A percentile compares a stretch with the other conserved stretches of the same genome.
Conservation (phyloP, 495 filamentous ascomycete species). For the Aspergillus haitiensis region DNA sequence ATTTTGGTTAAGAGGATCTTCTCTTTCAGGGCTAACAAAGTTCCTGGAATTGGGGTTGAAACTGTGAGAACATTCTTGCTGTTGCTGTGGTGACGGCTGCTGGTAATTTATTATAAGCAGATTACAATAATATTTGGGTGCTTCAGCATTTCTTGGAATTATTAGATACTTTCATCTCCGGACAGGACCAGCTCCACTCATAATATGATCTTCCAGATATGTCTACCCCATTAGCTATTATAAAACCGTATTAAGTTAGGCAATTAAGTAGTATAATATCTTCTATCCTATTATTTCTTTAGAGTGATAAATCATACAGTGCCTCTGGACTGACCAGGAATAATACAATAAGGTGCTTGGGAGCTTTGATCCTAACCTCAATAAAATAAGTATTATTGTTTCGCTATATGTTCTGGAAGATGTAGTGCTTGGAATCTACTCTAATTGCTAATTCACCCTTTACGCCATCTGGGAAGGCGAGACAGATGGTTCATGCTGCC, state of each 20-base stretch:
- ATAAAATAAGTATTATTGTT: too few species aligned
- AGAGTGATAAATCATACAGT: too few species aligned
- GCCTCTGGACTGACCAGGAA: neutral
- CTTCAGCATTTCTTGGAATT: slow-evolving; percentile 49
- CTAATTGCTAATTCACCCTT: slow-evolving; percentile 48
- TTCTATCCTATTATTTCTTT: too few species aligned
- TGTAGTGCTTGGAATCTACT: slow-evolving; percentile 48
- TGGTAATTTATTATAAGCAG: slow-evolving; percentile 33
- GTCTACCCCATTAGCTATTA: slow-evolving; percentile 37
- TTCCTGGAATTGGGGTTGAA: slow-evolving; percentile 47
- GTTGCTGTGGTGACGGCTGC: slow-evolving; percentile 46
- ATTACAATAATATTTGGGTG: slow-evolving; percentile 37
- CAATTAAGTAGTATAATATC: too few species aligned
- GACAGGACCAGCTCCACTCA: slow-evolving; percentile 20
- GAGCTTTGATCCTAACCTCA: too few species aligned
- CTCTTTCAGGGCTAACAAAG: neutral
- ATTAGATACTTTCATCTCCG: slow-evolving; percentile 44
- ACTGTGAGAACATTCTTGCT: slow-evolving; percentile 43
- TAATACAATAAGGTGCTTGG: slow-evolving; percentile 20
- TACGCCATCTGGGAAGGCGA: slow-evolving; percentile 48
- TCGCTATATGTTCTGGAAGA: too few species aligned
- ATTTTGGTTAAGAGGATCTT: too few species aligned
- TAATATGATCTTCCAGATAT: slow-evolving; percentile 38
- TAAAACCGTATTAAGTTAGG: slow-evolving; percentile 3
- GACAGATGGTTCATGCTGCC: slow-evolving; percentile 35